phyloP scores from a whole-genome alignment of 257 asterid species.

The Apocynum venetum region DNA sequence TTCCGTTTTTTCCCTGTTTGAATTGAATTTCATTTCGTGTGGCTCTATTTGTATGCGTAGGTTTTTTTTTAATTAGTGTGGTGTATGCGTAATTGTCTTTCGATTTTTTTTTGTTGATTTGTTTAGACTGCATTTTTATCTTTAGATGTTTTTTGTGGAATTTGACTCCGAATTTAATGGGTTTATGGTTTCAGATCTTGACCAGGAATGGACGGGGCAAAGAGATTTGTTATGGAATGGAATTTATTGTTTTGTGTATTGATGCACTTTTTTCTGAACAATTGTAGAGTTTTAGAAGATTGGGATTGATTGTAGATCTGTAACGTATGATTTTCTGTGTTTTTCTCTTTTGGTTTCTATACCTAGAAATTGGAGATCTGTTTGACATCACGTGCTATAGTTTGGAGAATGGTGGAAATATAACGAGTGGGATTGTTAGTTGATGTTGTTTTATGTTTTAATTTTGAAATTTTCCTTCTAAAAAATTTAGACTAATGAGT shows the following conservation, averaged over 20 bases:
- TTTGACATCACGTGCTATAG: background rate
- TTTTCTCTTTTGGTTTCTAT: background rate
- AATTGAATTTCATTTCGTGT: background rate
- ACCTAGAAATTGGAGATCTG: background rate
- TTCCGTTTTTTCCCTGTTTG: background rate
- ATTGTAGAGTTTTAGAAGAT: background rate
- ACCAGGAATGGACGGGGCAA: background rate
- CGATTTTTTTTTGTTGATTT: background rate
- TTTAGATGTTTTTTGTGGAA: background rate
- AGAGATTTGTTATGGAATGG: background rate
- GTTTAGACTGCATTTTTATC: background rate
- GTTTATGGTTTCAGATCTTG: background rate
- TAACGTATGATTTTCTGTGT: background rate
- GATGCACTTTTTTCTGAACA: too few species aligned
- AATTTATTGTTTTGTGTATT: background rate
- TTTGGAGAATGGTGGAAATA: background rate
- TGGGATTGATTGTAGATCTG: conserved; percentile 8
- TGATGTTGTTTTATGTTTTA: background rate
- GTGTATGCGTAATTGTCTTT: background rate
- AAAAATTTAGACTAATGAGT: background rate
- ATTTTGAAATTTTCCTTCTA: background rate
- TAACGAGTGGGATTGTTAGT: background rate
- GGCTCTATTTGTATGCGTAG: background rate
- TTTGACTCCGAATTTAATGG: background rate
- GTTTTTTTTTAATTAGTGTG: background rate